Conservation (phyloP, 305 asterid species). For the Euphrasia arctica region DNA sequence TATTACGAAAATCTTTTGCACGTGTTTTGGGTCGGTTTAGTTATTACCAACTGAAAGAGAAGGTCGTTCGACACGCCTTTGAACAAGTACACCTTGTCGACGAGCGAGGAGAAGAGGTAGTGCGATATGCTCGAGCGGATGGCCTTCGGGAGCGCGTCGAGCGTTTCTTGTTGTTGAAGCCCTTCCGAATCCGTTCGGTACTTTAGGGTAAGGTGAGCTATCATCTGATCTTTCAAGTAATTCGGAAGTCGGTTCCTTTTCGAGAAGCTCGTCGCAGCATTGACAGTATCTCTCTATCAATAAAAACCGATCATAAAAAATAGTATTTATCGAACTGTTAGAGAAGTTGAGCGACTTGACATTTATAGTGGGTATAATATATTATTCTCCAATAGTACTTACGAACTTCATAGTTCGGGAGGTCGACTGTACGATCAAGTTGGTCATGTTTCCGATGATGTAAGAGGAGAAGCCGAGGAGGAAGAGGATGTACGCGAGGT, state of each 20-base stretch:
- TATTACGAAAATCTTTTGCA: background rate
- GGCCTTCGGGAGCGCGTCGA: conserved; percentile 76
- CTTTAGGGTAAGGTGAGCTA: conserved; percentile 69
- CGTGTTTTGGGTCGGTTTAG: no score
- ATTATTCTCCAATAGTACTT: no score
- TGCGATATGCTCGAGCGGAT: conserved; percentile 68
- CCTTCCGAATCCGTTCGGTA: conserved; percentile 75
- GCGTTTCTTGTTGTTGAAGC: conserved; percentile 73
- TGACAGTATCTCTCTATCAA: conserved; percentile 79
- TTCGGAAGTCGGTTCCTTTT: conserved; percentile 64
- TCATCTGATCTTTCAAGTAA: conserved; percentile 70
- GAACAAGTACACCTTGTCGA: conserved; percentile 67
- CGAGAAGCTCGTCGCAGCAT: conserved; percentile 75
- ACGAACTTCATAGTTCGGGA: conserved; percentile 66
- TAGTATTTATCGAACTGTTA: no score
- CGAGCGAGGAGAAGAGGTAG: conserved; percentile 58
- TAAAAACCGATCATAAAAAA: no score
- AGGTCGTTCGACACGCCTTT: conserved; percentile 72
- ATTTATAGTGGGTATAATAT: no score
- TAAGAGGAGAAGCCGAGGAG: conserved; percentile 64
- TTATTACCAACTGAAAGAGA: conserved; percentile 87
- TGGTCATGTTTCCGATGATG: conserved; percentile 82
- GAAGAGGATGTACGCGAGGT: conserved; percentile 49
- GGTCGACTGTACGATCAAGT: conserved; percentile 76
- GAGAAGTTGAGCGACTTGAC: no score